These are phyloP conservation scores for Murraya paniculata DNA, from an alignment of 345 rosid genomes.

Conservation along the genomic window DNA sequence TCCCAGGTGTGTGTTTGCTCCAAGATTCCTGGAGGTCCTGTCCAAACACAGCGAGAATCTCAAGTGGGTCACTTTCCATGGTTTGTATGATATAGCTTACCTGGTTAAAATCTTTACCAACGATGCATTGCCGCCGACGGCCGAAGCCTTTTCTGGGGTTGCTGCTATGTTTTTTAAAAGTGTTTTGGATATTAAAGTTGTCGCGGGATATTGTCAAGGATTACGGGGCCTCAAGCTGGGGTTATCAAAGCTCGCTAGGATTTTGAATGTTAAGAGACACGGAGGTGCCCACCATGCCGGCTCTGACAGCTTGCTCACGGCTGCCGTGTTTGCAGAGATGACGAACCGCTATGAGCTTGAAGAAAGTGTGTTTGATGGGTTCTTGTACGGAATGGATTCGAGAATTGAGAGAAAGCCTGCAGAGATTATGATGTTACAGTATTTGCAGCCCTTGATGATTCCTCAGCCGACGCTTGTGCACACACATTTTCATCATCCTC, in stretches of 20 bases:
- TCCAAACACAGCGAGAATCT: not conserved
- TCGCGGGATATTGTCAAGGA: not conserved
- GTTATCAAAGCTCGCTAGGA: not conserved
- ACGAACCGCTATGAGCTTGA: not conserved
- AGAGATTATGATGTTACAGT: not conserved
- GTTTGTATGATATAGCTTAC: not conserved
- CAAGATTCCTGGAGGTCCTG: not conserved
- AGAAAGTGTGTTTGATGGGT: not conserved
- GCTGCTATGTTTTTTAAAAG: not conserved
- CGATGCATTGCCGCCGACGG: not conserved
- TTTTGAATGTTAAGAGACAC: not conserved
- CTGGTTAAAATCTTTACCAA: not conserved
- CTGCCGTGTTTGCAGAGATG: not conserved
- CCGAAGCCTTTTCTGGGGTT: not conserved
- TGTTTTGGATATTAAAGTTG: slow-evolving; percentile 4
- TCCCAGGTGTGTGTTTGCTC: not conserved
- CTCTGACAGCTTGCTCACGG: not conserved
- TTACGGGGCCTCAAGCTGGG: not conserved
- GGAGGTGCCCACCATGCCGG: slow-evolving; percentile 5
- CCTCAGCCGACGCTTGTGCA: not conserved
- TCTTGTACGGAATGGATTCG: not conserved
- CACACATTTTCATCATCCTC: not conserved
- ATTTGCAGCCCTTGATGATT: not conserved
- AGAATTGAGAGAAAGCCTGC: not conserved
- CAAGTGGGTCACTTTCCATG: not conserved